Evolutionary conservation across 139 green algal genomes (phyloP).

Genomic region (Limnomonas spitsbergensis): DNA sequence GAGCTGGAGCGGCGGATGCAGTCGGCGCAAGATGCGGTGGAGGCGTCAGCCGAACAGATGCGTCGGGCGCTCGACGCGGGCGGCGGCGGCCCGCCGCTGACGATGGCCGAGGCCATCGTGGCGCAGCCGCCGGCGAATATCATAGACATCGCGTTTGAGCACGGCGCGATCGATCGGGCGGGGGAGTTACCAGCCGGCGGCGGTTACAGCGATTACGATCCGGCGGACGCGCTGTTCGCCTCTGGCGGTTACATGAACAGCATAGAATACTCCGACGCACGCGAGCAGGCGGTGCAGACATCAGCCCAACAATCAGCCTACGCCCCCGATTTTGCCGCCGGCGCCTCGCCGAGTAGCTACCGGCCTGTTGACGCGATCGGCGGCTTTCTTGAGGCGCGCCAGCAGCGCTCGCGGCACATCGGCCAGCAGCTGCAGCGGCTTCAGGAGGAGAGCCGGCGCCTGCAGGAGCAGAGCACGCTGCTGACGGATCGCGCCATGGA

Average conservation of each 20-base stretch:
- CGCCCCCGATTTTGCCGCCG: too few species aligned
- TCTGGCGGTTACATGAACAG: not conserved
- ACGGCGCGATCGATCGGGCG: not conserved
- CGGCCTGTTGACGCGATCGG: not conserved
- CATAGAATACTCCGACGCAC: not conserved
- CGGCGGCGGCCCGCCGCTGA: not conserved
- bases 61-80: not conserved
- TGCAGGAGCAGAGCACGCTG: slow-evolving; percentile 38
- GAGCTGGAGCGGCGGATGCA: not conserved
- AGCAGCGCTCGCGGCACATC: slow-evolving; percentile 33
- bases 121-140: too few species aligned
- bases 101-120: too few species aligned
- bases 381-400: slow-evolving; percentile 12
- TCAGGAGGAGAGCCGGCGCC: slow-evolving; percentile 39
- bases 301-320: too few species aligned
- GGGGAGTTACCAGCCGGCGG: too few species aligned
- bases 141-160: not conserved
- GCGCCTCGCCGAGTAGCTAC: not conserved
- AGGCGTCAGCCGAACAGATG: not conserved
- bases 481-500: slow-evolving; percentile 41
- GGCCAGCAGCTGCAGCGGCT: slow-evolving; percentile 39
- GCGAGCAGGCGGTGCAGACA: too few species aligned
- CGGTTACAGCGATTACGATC: too few species aligned
- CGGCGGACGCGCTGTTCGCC: too few species aligned
- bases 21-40: not conserved